Evolutionary conservation across 2,329 filamentous ascomycete species (phyloP).

Genomic region (Lecanoromycetidae sp.): DNA sequence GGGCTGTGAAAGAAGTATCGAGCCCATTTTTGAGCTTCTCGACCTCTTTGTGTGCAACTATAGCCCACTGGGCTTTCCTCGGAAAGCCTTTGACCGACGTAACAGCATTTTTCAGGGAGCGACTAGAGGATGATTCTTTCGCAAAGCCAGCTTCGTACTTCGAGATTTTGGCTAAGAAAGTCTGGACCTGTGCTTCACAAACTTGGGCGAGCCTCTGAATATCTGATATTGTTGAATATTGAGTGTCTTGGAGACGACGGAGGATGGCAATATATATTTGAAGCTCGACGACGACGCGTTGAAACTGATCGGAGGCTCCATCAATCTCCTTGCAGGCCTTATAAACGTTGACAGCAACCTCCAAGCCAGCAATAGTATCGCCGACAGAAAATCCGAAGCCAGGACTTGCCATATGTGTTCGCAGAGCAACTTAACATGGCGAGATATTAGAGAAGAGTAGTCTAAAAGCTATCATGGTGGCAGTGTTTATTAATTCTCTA

Average conservation of each 20-base stretch:
- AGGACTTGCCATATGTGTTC: neutral
- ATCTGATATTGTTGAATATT: neutral
- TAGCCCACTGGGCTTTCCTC: neutral
- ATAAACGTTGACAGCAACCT: neutral
- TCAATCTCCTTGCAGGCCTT: neutral
- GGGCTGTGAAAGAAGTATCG: neutral
- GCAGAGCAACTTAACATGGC: no score
- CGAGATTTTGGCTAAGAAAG: neutral
- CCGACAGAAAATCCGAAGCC: neutral
- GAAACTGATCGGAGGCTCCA: neutral
- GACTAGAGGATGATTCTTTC: neutral
- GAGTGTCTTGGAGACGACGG: neutral
- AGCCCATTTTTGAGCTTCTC: neutral
- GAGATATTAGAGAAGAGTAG: no score
- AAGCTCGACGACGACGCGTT: neutral
- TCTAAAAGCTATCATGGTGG: no score
- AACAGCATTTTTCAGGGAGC: neutral
- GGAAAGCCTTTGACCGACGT: neutral
- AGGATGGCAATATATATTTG: neutral
- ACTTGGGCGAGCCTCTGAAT: neutral
- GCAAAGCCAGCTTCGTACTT: neutral
- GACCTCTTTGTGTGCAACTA: neutral
- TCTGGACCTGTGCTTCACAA: neutral
- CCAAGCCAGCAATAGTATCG: neutral
- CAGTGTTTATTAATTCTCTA: no score